Conservation (phyloP, 129 eudicot genomes). For the Lonicera japonica region DNA sequence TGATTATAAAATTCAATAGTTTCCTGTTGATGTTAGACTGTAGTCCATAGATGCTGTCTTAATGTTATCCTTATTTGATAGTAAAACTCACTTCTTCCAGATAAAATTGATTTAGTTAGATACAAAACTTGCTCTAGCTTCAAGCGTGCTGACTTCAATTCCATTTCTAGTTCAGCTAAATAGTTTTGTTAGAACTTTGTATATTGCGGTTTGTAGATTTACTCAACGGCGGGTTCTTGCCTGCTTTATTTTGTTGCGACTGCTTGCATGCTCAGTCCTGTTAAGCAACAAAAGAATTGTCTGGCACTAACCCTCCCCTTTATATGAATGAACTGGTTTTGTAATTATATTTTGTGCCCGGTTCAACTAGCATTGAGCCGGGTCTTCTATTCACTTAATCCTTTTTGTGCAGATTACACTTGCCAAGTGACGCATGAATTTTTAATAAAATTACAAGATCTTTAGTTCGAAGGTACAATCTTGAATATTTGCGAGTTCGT, state of each 20-base stretch:
- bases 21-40: background rate
- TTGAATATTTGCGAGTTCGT: constrained; percentile 28
- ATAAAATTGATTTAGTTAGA: background rate
- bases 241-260: constrained; percentile 5
- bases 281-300: constrained; percentile 11
- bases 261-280: background rate
- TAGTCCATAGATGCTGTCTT: too few relatives aligned
- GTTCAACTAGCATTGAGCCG: constrained; percentile 45
- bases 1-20: background rate
- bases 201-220: background rate
- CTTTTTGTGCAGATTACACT: constrained; percentile 84
- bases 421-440: constrained; percentile 43
- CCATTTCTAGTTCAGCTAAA: background rate
- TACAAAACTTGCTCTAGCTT: constrained; percentile 12
- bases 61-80: background rate
- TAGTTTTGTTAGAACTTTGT: background rate
- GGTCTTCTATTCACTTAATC: constrained; percentile 58
- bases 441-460: constrained; percentile 38
- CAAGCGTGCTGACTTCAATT: constrained; percentile 12
- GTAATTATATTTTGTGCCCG: constrained; percentile 18
- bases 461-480: constrained; percentile 36
- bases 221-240: constrained; percentile 5
- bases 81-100: background rate
- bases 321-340: constrained; percentile 12
- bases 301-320: constrained; percentile 12